Evolutionary conservation across 495 filamentous ascomycete genomes (phyloP).

Genomic region (Pyrenula massariospora): DNA sequence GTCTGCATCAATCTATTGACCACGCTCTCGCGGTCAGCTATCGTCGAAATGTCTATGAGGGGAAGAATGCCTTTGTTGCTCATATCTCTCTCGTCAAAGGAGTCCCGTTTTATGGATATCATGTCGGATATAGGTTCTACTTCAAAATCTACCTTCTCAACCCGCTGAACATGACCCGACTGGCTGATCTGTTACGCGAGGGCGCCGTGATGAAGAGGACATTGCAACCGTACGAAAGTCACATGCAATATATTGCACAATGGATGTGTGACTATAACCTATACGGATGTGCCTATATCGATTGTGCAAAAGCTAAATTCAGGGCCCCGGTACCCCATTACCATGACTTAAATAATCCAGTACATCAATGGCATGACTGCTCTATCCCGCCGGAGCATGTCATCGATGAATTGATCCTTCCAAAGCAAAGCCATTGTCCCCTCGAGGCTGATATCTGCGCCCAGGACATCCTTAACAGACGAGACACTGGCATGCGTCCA

Average conservation of each 20-base stretch:
- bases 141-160: constrained; percentile 92
- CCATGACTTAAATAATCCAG: constrained; percentile 38
- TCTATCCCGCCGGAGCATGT: constrained; percentile 45
- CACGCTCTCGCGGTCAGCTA: constrained; percentile 74
- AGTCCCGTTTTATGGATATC: constrained; percentile 87
- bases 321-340: constrained; percentile 64
- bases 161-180: constrained; percentile 64
- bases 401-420: constrained; percentile 48
- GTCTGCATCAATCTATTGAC: constrained; percentile 70
- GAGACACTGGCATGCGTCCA: constrained; percentile 54
- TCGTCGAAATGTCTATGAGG: constrained; percentile 57
- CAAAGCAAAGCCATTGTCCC: constrained; percentile 73
- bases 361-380: constrained; percentile 69
- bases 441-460: constrained; percentile 84
- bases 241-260: constrained; percentile 81
- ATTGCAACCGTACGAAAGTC: constrained; percentile 88
- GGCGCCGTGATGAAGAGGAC: constrained; percentile 70
- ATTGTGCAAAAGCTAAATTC: constrained; percentile 56
- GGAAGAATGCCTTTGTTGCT: constrained; percentile 63
- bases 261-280: constrained; percentile 98
- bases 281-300: constrained; percentile 83
- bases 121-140: constrained; percentile 84
- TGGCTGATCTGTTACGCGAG: constrained; percentile 76
- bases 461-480: constrained; percentile 78
- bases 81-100: constrained; percentile 88